Conservation (phyloP, 306 rosid genomes). For the Datisca glomerata region DNA sequence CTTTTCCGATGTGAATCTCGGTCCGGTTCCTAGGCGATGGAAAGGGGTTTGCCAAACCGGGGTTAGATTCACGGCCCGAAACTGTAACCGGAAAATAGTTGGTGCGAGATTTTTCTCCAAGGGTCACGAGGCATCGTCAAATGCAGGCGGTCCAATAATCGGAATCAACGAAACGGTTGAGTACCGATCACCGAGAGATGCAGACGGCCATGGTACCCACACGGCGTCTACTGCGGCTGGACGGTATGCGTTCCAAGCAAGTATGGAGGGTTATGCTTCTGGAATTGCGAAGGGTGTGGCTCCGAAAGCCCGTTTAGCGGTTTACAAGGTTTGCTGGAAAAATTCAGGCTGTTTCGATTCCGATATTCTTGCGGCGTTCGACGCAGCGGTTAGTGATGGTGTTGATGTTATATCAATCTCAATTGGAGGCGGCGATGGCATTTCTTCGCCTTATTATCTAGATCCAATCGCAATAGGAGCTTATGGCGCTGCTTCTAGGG, state of each 20-base stretch:
- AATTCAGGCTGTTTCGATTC: constrained; percentile 79
- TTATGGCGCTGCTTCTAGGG: constrained; percentile 62
- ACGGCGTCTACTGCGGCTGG: constrained; percentile 91
- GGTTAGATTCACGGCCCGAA: constrained; percentile 29
- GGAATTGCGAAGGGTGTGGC: constrained; percentile 89
- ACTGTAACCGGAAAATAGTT: constrained; percentile 57
- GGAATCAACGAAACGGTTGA: constrained; percentile 61
- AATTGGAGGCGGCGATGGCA: constrained; percentile 75
- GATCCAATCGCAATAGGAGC: constrained; percentile 90
- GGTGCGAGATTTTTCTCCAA: constrained; percentile 77
- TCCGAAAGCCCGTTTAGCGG: constrained; percentile 73
- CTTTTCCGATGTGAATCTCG: constrained; percentile 62
- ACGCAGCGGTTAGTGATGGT: constrained; percentile 64
- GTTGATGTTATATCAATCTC: constrained; percentile 79
- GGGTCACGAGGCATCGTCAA: constrained; percentile 56
- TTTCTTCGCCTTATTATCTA: constrained; percentile 63
- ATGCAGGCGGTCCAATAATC: constrained; percentile 31
- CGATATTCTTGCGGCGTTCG: constrained; percentile 71
- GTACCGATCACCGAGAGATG: constrained; percentile 76
- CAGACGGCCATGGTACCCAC: constrained; percentile 94
- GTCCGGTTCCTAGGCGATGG: constrained; percentile 71
- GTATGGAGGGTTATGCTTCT: constrained; percentile 67
- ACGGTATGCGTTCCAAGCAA: constrained; percentile 53
- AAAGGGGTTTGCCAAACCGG: constrained; percentile 70
- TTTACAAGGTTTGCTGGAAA: constrained; percentile 88